Evolutionary conservation across 352 stramenopile genomes (phyloP), one percentile per base, ranked within the genome.

Genomic region (Plasmopara viticola): DNA sequence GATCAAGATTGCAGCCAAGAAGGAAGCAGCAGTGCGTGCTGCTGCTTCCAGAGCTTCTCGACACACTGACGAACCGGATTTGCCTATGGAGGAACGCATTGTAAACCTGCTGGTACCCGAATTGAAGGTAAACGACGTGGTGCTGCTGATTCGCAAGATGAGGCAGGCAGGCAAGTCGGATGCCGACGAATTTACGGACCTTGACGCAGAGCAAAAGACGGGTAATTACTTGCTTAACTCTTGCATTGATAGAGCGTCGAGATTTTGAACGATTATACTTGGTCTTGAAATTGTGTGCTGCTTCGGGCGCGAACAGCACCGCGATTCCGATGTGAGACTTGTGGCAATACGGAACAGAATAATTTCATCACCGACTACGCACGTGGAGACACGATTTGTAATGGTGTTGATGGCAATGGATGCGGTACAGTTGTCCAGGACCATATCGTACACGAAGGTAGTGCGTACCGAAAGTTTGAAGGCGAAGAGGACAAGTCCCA

Each of bases 401-500:
- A 89, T 59, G 84, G 84, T 7, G 48, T 87, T 29, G 84, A 94
- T 51, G 84, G 93, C 35, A 92, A 84, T 40, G 78, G 78, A 39
- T 98, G 94, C 59, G 94, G 95, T 14, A 97, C 85, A 0, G 93
- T 98, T 28, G 90, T 96, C 20, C 86, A 94, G 55, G 94, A 98
- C 65, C 93, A 95, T 50, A 92, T 98, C 31, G 95, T 98, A 66
- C 92, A 98, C 60, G 95, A 98, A 83, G 94, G 95, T 49, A 95
- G 84, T 20, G 86, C 91, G 48, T 98, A 94, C 73, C 83, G 95
- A 37, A 98, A 98, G 66, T 98, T 98, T 74, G 91, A 98, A 72
- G 95, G 91, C 39, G 93, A 98, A 75, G 90, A 96, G 39, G 94
- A 98, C 73, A 95, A 97, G 51, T 97, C 94, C 37, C 95, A 98